Base-by-base conservation (phyloP, 163 green algal species). In the Prototheca stagnorum region DNA sequence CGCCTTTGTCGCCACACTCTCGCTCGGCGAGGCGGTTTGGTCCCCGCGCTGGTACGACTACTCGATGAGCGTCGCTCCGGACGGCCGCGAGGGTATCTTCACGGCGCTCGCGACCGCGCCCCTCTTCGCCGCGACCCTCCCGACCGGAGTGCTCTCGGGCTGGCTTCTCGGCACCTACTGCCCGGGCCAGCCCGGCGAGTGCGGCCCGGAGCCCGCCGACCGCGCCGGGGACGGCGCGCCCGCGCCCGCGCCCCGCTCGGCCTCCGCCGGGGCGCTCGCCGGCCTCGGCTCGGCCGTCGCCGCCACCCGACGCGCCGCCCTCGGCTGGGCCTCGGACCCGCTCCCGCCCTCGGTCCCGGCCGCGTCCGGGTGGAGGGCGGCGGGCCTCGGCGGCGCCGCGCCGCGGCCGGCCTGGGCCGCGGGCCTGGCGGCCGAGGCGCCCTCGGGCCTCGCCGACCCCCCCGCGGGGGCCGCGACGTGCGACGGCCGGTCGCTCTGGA, bases 41-140 rank as follows among this genome's bases (percentile, higher is more conserved):
- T 70, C 51, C 19, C 68, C 71, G 14, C 49, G 68, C 12, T 77
- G 65, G 55, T 75, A 78, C 26, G 65, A 80, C 51, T 78, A 79
- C 56, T 57, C 29, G 37, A 81, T 81, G 72, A 42, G 28, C 3
- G 52, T 81, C 15, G 72, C 72, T 1, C 72, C 72, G 3, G 36
- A 71, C 7, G 72, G 72, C 3, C 44, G 54, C 15, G 72, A 81
- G 44, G 72, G 72, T 22, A 49, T 74, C 16, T 81, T 81, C 47
- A 68, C 59, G 0, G 65, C 64, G 0, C 53, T 79, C 4, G 56
- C 71, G 2, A 58, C 64, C 0, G 71, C 71, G 9, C 71, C 71
- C 3, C 57, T 80, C 5, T 80, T 80, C 43, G 47, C 57, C n/a
- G 68, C 65, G 47, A 76, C 64, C 54, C 58, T 79, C 40, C 67